phyloP scores from a whole-genome alignment of 2,329 filamentous ascomycete species.

The Beauveria brongniartii region DNA sequence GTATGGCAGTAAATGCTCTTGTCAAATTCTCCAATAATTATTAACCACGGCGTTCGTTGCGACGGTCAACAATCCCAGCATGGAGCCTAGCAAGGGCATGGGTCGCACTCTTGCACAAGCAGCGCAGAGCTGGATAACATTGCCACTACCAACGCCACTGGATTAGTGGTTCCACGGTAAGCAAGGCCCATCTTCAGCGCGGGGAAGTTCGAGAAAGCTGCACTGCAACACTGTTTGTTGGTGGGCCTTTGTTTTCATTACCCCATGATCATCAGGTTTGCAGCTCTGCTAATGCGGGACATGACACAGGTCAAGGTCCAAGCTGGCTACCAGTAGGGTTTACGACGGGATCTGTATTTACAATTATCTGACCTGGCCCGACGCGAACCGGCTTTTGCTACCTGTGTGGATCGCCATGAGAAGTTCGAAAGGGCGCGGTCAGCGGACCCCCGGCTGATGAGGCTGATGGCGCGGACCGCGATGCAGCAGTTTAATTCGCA shows the following conservation, averaged over 20 bases:
- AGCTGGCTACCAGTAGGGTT: not conserved
- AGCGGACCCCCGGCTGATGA: not conserved
- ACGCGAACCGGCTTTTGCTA: not conserved
- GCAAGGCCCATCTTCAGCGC: not conserved
- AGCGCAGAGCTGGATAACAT: too few relatives aligned
- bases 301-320: not conserved
- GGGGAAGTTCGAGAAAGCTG: not conserved
- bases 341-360: not conserved
- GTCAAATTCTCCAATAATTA: not conserved
- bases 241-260: not conserved
- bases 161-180: not conserved
- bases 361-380: not conserved
- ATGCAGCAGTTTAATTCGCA: not conserved
- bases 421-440: not conserved
- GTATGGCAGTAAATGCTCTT: not conserved
- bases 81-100: not conserved
- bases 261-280: conserved; percentile 3
- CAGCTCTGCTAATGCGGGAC: not conserved
- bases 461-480: not conserved
- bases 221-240: not conserved
- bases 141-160: too few relatives aligned
- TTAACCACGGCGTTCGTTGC: not conserved
- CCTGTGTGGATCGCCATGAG: not conserved
- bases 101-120: too few relatives aligned
- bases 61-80: not conserved